Conservation (phyloP, 2,329 filamentous ascomycete genomes). For the Hymenoscyphus albidus region DNA sequence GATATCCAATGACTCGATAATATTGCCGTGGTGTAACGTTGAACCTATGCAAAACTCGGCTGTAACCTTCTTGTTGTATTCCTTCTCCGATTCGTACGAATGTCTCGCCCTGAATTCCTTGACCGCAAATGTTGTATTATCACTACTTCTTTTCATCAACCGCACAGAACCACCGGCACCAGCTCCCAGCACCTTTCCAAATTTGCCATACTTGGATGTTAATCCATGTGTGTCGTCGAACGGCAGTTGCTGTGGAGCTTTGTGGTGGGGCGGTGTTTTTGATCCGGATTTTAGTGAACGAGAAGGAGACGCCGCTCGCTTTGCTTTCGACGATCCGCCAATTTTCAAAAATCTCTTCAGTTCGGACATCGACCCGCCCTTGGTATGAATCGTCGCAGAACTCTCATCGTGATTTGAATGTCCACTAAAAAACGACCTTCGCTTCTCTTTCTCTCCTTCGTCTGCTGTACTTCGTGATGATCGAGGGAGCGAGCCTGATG, state of each 20-base stretch:
- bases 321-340: slow-evolving; percentile 62
- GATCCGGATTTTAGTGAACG: slow-evolving; percentile 48
- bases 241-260: slow-evolving; percentile 63
- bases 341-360: slow-evolving; percentile 95
- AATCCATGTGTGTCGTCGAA: slow-evolving; percentile 94
- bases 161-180: slow-evolving; percentile 93
- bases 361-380: slow-evolving; percentile 84
- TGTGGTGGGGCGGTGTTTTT: slow-evolving; percentile 46
- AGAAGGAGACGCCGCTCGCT: slow-evolving; percentile 61
- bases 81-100: slow-evolving; percentile 87
- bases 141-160: slow-evolving; percentile 87
- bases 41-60: slow-evolving; percentile 98
- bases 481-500: slow-evolving; percentile 49
- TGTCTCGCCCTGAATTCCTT: slow-evolving; percentile 95
- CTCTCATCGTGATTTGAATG: slow-evolving; percentile 42
- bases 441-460: slow-evolving; percentile 54
- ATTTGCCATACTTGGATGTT: slow-evolving; percentile 88
- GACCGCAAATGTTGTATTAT: slow-evolving; percentile 91
- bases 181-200: slow-evolving; percentile 88
- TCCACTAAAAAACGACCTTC: slow-evolving; percentile 42
- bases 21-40: slow-evolving; percentile 93
- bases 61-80: slow-evolving; percentile 97
- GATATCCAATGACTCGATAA: slow-evolving; percentile 97
- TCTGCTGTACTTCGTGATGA: slow-evolving; percentile 32
- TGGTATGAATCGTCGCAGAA: slow-evolving; percentile 45